Conservation (phyloP, 2,329 filamentous ascomycete species). For the Neofusicoccum parvum region DNA sequence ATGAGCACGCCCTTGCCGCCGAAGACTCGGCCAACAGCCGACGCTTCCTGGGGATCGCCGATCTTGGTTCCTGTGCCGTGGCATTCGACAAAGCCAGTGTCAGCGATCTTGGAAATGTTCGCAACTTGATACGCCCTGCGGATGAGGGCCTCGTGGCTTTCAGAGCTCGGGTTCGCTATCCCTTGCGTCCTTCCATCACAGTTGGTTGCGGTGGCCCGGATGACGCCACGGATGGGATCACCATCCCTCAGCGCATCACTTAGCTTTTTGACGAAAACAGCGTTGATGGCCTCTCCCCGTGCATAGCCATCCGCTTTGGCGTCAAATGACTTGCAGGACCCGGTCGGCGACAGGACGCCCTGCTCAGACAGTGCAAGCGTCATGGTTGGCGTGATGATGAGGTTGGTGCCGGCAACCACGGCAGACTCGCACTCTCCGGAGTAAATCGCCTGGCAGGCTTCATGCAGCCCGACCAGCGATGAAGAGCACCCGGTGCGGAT, state of each 20-base stretch:
- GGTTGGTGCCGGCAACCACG: constrained; percentile 41
- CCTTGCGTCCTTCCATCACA: constrained; percentile 30
- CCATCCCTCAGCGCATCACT: constrained; percentile 35
- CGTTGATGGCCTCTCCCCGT: constrained; percentile 39
- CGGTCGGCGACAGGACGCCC: constrained; percentile 38
- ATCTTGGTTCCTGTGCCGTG: constrained; percentile 25
- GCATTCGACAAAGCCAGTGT: constrained; percentile 22
- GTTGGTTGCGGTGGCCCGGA: constrained; percentile 31
- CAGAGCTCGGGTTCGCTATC: constrained; percentile 27
- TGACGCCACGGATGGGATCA: constrained; percentile 38
- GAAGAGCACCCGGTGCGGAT: constrained; percentile 44
- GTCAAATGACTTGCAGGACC: constrained; percentile 35
- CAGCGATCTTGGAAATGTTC: constrained; percentile 9
- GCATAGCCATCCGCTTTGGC: constrained; percentile 38
- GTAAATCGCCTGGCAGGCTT: constrained; percentile 38
- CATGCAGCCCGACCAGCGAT: constrained; percentile 39
- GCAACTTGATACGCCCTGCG: constrained; percentile 31
- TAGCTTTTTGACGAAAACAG: constrained; percentile 36
- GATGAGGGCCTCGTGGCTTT: constrained; percentile 35
- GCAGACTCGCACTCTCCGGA: constrained; percentile 33
- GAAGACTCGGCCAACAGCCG: constrained; percentile 18
- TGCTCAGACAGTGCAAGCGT: constrained; percentile 37
- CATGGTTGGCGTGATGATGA: constrained; percentile 39
- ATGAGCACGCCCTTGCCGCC: constrained; percentile 22
- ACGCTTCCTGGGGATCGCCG: constrained; percentile 27